Evolutionary conservation across 805 yeast genomes (phyloP).

Genomic region (Barnettozyma salicaria): DNA sequence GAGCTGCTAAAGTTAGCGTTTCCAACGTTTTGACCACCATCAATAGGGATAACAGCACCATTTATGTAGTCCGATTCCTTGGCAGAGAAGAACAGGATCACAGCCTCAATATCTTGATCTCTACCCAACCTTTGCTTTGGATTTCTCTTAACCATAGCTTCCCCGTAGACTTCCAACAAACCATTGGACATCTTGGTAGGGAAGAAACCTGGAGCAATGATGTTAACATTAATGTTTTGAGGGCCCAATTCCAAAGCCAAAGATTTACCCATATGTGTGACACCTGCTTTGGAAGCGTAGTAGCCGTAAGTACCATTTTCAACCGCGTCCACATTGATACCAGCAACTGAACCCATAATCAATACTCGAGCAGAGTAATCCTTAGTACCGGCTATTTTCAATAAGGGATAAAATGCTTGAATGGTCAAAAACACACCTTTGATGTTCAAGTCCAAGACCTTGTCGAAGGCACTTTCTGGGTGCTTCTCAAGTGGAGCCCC

Average conservation of each 20-base stretch:
- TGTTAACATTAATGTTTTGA: constrained; percentile 59
- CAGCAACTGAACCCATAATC: constrained; percentile 63
- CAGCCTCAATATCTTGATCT: constrained; percentile 52
- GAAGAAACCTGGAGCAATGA: constrained; percentile 73
- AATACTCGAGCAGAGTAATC: constrained; percentile 61
- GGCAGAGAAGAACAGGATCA: constrained; percentile 49
- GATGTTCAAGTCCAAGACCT: constrained; percentile 58
- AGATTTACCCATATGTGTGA: constrained; percentile 57
- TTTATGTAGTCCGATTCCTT: constrained; percentile 56
- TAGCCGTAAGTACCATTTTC: constrained; percentile 56
- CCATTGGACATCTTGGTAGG: constrained; percentile 73
- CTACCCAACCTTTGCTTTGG: constrained; percentile 61
- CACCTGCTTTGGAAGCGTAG: constrained; percentile 69
- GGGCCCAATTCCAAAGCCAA: constrained; percentile 65
- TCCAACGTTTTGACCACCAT: constrained; percentile 57
- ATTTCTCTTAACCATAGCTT: constrained; percentile 40
- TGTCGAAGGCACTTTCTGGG: constrained; percentile 54
- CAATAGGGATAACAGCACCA: constrained; percentile 62
- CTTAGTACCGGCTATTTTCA: constrained; percentile 43
- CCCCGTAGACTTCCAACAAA: constrained; percentile 43
- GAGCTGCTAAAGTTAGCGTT: constrained; percentile 19
- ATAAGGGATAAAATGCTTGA: constrained; percentile 54
- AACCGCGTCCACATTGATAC: constrained; percentile 32
- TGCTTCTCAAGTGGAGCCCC: constrained; percentile 59
- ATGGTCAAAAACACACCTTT: constrained; percentile 63